Conservation (phyloP, 2,329 filamentous ascomycete species). For the Pyricularia pennisetigena region DNA sequence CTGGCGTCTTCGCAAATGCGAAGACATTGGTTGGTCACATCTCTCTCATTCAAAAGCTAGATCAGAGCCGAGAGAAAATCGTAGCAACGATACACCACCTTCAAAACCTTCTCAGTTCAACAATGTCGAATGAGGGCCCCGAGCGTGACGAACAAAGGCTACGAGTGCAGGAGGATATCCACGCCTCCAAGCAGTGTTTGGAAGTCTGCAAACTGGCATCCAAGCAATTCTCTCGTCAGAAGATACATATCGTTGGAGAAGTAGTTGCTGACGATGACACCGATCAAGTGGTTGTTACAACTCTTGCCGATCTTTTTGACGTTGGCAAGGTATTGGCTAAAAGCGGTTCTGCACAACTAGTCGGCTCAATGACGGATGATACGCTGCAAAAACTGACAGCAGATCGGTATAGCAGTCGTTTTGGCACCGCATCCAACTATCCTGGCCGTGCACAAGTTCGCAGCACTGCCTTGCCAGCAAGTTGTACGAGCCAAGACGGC, state of each 20-base stretch:
- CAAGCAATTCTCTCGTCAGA: slow-evolving; percentile 19
- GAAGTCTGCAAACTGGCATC: slow-evolving; percentile 26
- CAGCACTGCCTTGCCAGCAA: background rate
- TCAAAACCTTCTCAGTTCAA: slow-evolving; percentile 18
- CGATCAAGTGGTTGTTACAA: slow-evolving; percentile 29
- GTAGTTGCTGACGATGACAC: slow-evolving; percentile 24
- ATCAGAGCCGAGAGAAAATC: slow-evolving; percentile 21
- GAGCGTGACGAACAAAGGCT: slow-evolving; percentile 15
- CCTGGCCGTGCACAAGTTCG: background rate
- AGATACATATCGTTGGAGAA: slow-evolving; percentile 24
- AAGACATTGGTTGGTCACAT: slow-evolving; percentile 26
- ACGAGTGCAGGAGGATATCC: slow-evolving; percentile 22
- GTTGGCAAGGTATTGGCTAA: slow-evolving; percentile 24
- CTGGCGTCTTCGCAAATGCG: slow-evolving; percentile 26
- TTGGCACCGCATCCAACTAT: background rate
- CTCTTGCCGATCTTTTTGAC: slow-evolving; percentile 29
- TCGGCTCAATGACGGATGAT: slow-evolving; percentile 23
- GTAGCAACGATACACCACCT: slow-evolving; percentile 20
- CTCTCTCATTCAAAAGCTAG: slow-evolving; percentile 23
- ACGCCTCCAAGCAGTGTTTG: slow-evolving; percentile 23
- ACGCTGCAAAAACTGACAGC: background rate
- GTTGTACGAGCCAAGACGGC: background rate
- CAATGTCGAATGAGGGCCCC: slow-evolving; percentile 13
- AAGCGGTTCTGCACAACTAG: slow-evolving; percentile 22
- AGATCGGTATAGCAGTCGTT: slow-evolving; percentile 1